Evolutionary conservation across 1,139 yeast genomes (phyloP).

Genomic region (Chernovozyma sophiae-reginae): DNA sequence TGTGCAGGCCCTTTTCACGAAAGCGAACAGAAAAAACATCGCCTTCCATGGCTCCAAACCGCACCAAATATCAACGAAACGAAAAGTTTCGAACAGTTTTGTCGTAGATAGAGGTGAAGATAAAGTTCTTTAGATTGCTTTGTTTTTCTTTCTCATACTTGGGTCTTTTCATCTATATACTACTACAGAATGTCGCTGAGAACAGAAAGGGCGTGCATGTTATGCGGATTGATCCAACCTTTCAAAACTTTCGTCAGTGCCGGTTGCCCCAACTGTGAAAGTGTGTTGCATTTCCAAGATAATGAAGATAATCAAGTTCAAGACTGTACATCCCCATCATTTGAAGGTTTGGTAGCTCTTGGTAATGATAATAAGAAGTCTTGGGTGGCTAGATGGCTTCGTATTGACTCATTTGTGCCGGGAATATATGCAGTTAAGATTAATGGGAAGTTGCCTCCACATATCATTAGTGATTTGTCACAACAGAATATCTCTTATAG

Average conservation of each 20-base stretch:
- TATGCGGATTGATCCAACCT: constrained; percentile 89
- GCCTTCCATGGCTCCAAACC: neutral
- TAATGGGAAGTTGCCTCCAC: constrained; percentile 87
- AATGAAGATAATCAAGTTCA: constrained; percentile 80
- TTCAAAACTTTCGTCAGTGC: constrained; percentile 66
- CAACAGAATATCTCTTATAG: constrained; percentile 77
- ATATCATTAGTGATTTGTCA: constrained; percentile 68
- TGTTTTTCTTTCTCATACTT: too few species aligned
- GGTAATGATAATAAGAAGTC: constrained; percentile 77
- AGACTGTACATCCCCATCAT: constrained; percentile 94
- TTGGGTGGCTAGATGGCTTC: constrained; percentile 97
- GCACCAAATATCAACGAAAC: neutral
- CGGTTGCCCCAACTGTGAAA: constrained; percentile 98
- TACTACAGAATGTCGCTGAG: constrained; percentile 55
- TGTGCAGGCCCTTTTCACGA: too few species aligned
- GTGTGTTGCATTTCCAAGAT: constrained; percentile 72
- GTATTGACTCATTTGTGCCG: constrained; percentile 84
- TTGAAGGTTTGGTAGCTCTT: constrained; percentile 91
- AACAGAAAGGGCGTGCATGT: constrained; percentile 94
- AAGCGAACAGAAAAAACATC: too few species aligned
- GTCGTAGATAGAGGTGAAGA: neutral
- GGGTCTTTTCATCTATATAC: too few species aligned
- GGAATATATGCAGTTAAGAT: constrained; percentile 94
- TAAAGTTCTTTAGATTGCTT: too few species aligned
- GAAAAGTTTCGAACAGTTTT: neutral